Evolutionary conservation across 208 protist species (phyloP), one percentile per base, ranked within the genome.

Genomic region (Phytomonas serpens): DNA sequence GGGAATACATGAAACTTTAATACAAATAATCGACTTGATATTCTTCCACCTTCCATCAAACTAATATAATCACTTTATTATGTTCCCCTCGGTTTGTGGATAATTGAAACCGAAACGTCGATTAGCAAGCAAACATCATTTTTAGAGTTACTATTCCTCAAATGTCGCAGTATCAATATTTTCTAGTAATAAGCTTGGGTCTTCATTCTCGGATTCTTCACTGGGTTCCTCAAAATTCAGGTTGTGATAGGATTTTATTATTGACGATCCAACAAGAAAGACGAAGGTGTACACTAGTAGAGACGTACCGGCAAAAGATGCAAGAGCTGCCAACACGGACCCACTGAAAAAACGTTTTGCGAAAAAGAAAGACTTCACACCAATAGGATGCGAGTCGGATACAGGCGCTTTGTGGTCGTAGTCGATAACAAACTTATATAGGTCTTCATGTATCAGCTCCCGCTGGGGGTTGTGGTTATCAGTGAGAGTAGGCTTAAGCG

Each of bases 231-330:
- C 61, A 37, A 42, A 40, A 14, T 63, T 78, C 34, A 81, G 52
- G 64, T 85, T 69, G n/a, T 67, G 47, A 66, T 91, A 85, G 13
- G 86, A 84, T 37, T 87, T 82, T 66, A 89, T 31, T 6, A 93
- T 80, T 0, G 88, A 82, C 66, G 82, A 88, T 57, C 80, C 84
- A 11, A 91, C 65, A 75, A 85, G 65, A 72, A 88, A 93, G 33
- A 64, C 72, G 71, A 86, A 90, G 4, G 83, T 90, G 36, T 87
- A 74, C 13, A 68, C 5, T 61, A 88, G 82, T 23, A 93, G 73
- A 0, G 67, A 61, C 19, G 70, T 65, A 16, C 81, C 78, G 6
- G 76, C 65, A 1, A 38, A 34, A 2, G 82, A 85, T 13, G 82
- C 42, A 11, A 51, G 37, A 0, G 73, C 77, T 3, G 73, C 88